A percentile compares a stretch with the other conserved stretches of the same genome.
Evolutionary conservation across 2,329 filamentous ascomycete species (phyloP).

Genomic region (Aspergillus clavatus): DNA sequence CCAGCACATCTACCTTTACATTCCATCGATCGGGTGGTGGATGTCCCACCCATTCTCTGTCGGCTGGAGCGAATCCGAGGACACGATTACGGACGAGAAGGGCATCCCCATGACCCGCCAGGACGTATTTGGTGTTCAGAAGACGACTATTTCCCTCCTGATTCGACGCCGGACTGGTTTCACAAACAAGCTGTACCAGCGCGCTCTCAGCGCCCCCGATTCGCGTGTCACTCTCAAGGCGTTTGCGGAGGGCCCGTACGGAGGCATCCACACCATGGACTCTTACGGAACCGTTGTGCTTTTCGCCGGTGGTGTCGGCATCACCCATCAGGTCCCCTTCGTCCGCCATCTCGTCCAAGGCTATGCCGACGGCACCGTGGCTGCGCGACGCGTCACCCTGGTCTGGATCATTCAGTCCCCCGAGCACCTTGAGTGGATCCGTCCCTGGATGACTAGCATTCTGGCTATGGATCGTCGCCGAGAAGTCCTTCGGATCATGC

Average conservation of each 20-base stretch:
- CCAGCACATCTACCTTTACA: constrained; percentile 70
- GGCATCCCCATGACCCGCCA: constrained; percentile 44
- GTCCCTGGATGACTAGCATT: constrained; percentile 75
- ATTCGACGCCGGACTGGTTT: constrained; percentile 84
- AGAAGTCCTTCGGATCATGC: constrained; percentile 76
- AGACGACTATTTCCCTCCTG: constrained; percentile 68
- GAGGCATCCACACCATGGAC: constrained; percentile 74
- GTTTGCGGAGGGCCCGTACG: constrained; percentile 85
- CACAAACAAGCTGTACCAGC: constrained; percentile 74
- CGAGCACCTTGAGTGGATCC: constrained; percentile 87
- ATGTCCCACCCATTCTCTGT: constrained; percentile 76
- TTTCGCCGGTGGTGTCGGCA: constrained; percentile 87
- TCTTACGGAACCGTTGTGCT: constrained; percentile 91
- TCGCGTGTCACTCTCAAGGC: constrained; percentile 61
- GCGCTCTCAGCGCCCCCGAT: constrained; percentile 53
- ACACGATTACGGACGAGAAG: constrained; percentile 42
- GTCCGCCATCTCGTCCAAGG: constrained; percentile 70
- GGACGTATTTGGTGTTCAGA: constrained; percentile 48
- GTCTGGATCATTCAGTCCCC: constrained; percentile 91
- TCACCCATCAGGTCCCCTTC: constrained; percentile 91
- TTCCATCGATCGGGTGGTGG: constrained; percentile 61
- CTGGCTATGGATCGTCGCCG: constrained; percentile 74
- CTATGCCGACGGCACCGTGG: constrained; percentile 65
- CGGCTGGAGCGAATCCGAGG: constrained; percentile 63
- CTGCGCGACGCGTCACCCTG: constrained; percentile 74